phyloP scores from a whole-genome alignment of 805 yeast species.

The Ogataea nitratoaversa region DNA sequence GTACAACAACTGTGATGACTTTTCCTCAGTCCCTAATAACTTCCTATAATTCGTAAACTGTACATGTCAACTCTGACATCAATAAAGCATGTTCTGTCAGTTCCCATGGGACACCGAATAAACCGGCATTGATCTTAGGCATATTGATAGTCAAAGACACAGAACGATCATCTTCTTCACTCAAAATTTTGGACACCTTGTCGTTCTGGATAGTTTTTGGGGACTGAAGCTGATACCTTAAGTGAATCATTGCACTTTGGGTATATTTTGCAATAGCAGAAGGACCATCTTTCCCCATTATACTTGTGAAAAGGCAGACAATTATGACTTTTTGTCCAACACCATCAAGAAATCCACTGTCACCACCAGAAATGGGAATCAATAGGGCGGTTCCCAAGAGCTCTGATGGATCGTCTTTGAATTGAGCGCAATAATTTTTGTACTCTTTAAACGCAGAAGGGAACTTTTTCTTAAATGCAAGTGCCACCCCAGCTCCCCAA shows the following conservation, averaged over 20 bases:
- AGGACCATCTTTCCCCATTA: slow-evolving; percentile 45
- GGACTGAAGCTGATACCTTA: slow-evolving; percentile 35
- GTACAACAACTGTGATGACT: too few species aligned
- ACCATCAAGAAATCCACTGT: slow-evolving; percentile 29
- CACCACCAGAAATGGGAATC: slow-evolving; percentile 32
- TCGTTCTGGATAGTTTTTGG: slow-evolving; percentile 8
- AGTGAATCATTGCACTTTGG: slow-evolving; percentile 41
- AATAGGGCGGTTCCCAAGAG: slow-evolving; percentile 56
- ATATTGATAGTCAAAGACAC: slow-evolving; percentile 36
- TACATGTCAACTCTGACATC: slow-evolving; percentile 31
- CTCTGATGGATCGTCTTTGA: slow-evolving; percentile 17
- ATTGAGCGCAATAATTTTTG: slow-evolving; percentile 35
- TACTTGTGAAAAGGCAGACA: slow-evolving; percentile 74
- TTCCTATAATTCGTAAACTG: slow-evolving; percentile 46
- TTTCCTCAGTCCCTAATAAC: too few species aligned
- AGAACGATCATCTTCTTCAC: background rate
- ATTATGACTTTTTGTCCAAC: slow-evolving; percentile 30
- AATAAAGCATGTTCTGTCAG: slow-evolving; percentile 52
- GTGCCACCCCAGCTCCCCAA: slow-evolving; percentile 88
- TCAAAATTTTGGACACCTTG: background rate
- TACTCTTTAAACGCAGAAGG: slow-evolving; percentile 56
- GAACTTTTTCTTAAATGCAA: slow-evolving; percentile 46
- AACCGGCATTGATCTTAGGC: slow-evolving; percentile 81
- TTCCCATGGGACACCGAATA: slow-evolving; percentile 78
- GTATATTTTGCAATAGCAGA: slow-evolving; percentile 51